A percentile compares a stretch with the other conserved stretches of the same genome.
These are phyloP conservation scores for Penicilliopsis zonata DNA, from an alignment of 495 filamentous ascomycete genomes.

Conservation along the genomic window DNA sequence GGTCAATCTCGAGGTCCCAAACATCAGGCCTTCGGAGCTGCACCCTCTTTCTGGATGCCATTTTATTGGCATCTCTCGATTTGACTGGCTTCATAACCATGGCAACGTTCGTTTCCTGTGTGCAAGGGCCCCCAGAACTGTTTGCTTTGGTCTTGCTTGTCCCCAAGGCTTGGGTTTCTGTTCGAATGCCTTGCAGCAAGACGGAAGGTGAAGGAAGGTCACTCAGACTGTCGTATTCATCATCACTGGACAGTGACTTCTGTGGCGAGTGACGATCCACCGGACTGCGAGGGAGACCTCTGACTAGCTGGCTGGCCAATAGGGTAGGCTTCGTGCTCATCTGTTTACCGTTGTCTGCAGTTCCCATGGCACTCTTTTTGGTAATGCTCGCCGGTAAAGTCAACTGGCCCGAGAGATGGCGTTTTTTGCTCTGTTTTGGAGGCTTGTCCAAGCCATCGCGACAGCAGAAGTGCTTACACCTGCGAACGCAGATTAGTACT, in stretches of 20 bases:
- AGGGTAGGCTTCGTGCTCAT: too few species aligned
- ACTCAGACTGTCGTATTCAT: constrained; percentile 19
- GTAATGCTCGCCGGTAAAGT: constrained; percentile 13
- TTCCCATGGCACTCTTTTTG: constrained; percentile 16
- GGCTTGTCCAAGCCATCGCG: constrained; percentile 76
- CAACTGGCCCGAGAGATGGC: constrained; percentile 14
- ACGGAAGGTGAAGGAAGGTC: constrained; percentile 31
- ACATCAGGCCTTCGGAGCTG: background rate
- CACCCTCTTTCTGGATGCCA: too few species aligned
- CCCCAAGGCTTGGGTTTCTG: background rate
- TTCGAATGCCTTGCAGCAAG: constrained; percentile 5
- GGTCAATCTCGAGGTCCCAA: too few species aligned
- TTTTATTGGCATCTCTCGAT: too few species aligned
- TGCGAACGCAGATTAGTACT: constrained; percentile 22
- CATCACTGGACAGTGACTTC: constrained; percentile 19
- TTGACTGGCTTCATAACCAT: too few species aligned
- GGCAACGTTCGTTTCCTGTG: too few species aligned
- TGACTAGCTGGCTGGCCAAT: too few species aligned
- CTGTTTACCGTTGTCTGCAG: background rate
- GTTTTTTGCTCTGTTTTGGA: constrained; percentile 43
- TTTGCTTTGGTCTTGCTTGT: too few species aligned
- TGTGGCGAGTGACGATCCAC: background rate
- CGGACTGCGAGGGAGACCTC: background rate
- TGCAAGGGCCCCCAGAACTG: too few species aligned
- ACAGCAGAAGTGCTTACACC: constrained; percentile 79